Conservation (phyloP, 768 basidiomycete genomes). For the Coprinopsis sp. region DNA sequence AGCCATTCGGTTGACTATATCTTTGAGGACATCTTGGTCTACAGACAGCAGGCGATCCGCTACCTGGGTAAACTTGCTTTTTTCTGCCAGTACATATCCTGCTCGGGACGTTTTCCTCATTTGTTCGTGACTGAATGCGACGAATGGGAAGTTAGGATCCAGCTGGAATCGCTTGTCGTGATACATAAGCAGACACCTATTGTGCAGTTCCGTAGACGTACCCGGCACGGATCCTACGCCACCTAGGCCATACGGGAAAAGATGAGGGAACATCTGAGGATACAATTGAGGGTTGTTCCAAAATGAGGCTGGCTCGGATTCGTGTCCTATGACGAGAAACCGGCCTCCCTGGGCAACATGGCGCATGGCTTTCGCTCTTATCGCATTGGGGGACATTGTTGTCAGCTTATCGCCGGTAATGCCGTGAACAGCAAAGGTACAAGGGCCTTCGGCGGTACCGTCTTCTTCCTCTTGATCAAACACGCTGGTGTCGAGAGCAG, state of each 20-base stretch:
- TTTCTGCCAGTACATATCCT: constrained; percentile 19
- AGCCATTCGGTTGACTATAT: constrained; percentile 5
- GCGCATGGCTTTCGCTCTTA: neutral
- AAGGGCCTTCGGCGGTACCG: neutral
- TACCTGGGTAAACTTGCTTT: constrained; percentile 15
- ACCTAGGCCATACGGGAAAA: neutral
- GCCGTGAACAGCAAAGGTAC: neutral
- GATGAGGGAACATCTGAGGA: no score
- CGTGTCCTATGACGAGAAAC: neutral
- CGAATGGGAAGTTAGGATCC: constrained; percentile 26
- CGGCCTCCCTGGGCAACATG: neutral
- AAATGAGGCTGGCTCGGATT: neutral
- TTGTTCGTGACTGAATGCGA: constrained; percentile 30
- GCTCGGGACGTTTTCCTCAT: constrained; percentile 17
- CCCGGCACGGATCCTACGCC: no score
- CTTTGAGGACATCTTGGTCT: constrained; percentile 9
- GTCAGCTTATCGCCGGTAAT: neutral
- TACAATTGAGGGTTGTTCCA: constrained; percentile 2
- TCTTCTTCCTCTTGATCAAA: neutral
- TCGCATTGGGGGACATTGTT: neutral
- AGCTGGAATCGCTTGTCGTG: constrained; percentile 32
- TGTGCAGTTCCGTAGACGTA: no score
- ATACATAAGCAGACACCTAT: constrained; percentile 26
- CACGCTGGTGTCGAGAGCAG: neutral
- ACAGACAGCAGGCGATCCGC: constrained; percentile 10